A percentile compares a stretch with the other conserved stretches of the same genome.
These are phyloP conservation scores for Tetraselmis chui DNA, from an alignment of 139 green algal species.

Conservation along the genomic window DNA sequence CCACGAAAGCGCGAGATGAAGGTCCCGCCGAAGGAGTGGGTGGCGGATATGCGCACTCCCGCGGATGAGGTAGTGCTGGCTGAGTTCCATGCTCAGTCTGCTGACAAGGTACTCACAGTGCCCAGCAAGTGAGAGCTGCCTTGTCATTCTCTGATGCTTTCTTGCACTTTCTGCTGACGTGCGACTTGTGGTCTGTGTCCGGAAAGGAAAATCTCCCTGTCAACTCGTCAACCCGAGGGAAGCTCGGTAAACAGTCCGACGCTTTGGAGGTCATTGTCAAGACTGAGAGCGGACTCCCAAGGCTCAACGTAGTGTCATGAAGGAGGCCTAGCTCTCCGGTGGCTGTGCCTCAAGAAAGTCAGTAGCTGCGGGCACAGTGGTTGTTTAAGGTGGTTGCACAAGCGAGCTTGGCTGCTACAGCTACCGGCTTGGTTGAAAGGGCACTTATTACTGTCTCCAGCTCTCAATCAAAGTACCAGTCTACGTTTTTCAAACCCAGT, in stretches of 20 bases:
- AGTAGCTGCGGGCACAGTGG: not conserved
- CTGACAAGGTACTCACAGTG: not conserved
- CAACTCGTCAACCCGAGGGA: too few species aligned
- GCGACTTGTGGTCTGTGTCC: not conserved
- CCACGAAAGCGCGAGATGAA: conserved; percentile 1
- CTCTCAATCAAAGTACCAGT: too few species aligned
- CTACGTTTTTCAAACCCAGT: too few species aligned
- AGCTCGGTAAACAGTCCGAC: not conserved
- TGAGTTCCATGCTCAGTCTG: conserved; percentile 13
- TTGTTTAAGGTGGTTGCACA: not conserved
- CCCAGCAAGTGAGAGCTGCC: not conserved
- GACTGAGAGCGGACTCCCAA: not conserved
- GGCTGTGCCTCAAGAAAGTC: not conserved
- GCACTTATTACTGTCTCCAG: too few species aligned
- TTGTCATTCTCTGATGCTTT: not conserved
- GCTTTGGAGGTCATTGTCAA: not conserved
- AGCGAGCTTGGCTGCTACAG: not conserved
- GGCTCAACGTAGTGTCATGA: not conserved
- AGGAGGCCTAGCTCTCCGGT: not conserved
- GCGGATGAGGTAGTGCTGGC: conserved; percentile 14
- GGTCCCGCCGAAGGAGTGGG: conserved; percentile 2
- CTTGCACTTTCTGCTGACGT: not conserved
- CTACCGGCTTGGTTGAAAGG: too few species aligned
- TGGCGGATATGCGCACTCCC: conserved; percentile 22
- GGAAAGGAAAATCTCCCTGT: too few species aligned